These are phyloP conservation scores for Lactarius hengduanensis DNA, from an alignment of 768 basidiomycete species.

Conservation along the genomic window DNA sequence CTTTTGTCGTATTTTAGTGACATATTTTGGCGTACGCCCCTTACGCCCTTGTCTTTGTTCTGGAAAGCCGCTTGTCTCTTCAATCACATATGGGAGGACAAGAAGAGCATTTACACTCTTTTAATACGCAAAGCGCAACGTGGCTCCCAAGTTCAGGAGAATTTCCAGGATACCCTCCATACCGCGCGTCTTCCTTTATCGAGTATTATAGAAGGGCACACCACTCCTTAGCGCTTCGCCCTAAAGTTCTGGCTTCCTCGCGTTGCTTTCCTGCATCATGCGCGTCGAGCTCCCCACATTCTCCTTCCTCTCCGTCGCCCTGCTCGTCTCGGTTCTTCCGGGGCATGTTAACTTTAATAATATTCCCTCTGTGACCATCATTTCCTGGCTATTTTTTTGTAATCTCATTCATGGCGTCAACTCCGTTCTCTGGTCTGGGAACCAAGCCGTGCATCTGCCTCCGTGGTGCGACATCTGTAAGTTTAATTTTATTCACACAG, in stretches of 20 bases:
- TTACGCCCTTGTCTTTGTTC: constrained; percentile 24
- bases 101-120: background rate
- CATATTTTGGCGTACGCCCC: background rate
- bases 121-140: constrained; percentile 1
- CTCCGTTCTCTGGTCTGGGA: constrained; percentile 38
- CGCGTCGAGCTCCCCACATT: constrained; percentile 24
- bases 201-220: background rate
- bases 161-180: constrained; percentile 8
- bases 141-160: constrained; percentile 3
- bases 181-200: background rate
- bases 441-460: constrained; percentile 31
- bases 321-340: constrained; percentile 25
- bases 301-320: constrained; percentile 22
- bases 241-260: constrained; percentile 17
- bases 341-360: constrained; percentile 23
- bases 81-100: background rate
- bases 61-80: constrained; percentile 21
- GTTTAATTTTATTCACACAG: constrained; percentile 16
- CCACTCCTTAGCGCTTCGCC: constrained; percentile 1
- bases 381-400: constrained; percentile 31
- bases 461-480: constrained; percentile 44
- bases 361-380: constrained; percentile 27
- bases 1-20: background rate
- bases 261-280: constrained; percentile 10
- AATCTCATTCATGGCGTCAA: constrained; percentile 35